A percentile compares a stretch with the other conserved stretches of the same genome.
Evolutionary conservation across 1,284 basidiomycete species (phyloP).

Genomic region (Flammula alnicola): DNA sequence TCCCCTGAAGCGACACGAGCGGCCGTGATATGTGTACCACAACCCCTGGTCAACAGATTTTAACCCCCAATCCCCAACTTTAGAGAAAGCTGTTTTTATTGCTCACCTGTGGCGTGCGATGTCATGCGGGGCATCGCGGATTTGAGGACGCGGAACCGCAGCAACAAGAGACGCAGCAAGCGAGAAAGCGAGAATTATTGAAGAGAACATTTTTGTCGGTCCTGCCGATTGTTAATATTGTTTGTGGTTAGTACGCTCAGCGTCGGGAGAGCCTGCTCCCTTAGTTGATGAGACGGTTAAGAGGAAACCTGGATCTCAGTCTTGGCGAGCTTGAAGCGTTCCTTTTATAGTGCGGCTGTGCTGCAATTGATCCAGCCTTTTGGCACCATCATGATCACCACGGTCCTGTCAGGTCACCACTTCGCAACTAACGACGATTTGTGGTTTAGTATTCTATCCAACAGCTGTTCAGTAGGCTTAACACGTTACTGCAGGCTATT

Average conservation of each 20-base stretch:
- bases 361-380: too few species aligned
- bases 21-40: conserved; percentile 3
- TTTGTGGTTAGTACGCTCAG: conserved; percentile 6
- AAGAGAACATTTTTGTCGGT: conserved; percentile 19
- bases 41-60: too few species aligned
- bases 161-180: conserved; percentile 17
- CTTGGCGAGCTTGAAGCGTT: background rate
- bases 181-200: conserved; percentile 13
- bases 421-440: too few species aligned
- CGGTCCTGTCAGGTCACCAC: too few species aligned
- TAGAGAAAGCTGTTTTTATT: too few species aligned
- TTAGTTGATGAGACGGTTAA: conserved; percentile 7
- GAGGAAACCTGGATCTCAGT: conserved; percentile 5
- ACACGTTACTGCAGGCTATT: too few species aligned
- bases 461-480: too few species aligned
- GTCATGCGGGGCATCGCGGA: conserved; percentile 14
- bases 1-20: conserved; percentile 4
- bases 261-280: conserved; percentile 14
- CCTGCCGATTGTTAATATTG: conserved; percentile 9
- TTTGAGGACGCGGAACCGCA: conserved; percentile 15
- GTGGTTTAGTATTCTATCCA: too few species aligned
- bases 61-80: too few species aligned
- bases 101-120: conserved; percentile 18
- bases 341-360: background rate
- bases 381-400: too few species aligned